phyloP scores from a whole-genome alignment of 352 stramenopile species.

The Globisporangium cystogenes region DNA sequence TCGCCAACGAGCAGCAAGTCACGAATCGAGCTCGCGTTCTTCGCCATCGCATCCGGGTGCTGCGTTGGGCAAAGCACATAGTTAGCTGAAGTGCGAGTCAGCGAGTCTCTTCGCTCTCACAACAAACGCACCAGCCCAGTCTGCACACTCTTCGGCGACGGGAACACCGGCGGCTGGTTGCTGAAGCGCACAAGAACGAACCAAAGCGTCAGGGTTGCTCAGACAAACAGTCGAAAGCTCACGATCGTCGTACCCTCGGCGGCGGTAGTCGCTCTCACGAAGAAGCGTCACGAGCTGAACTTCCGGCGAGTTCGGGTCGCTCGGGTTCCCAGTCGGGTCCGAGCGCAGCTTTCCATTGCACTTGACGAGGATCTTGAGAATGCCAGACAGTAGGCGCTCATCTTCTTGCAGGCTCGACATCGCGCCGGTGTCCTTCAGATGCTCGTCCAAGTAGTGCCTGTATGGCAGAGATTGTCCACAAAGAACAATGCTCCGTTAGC shows the following conservation, averaged over 20 bases:
- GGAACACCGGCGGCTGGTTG: constrained; percentile 36
- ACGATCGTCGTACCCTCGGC: constrained; percentile 28
- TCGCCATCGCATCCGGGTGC: constrained; percentile 43
- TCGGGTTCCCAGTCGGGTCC: constrained; percentile 35
- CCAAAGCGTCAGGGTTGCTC: neutral
- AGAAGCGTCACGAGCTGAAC: constrained; percentile 60
- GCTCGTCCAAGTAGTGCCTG: constrained; percentile 55
- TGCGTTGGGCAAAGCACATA: constrained; percentile 15
- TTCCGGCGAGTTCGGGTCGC: constrained; percentile 55
- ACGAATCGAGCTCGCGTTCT: constrained; percentile 52
- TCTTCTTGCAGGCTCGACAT: constrained; percentile 46
- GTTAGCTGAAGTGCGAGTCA: constrained; percentile 3
- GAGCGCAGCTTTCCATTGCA: constrained; percentile 75
- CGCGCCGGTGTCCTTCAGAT: constrained; percentile 27
- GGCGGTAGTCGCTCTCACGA: constrained; percentile 60
- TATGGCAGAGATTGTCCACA: neutral
- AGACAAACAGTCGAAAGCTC: neutral
- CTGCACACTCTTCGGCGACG: constrained; percentile 35
- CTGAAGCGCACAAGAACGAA: constrained; percentile 8
- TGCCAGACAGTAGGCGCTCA: constrained; percentile 56
- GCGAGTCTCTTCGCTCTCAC: neutral
- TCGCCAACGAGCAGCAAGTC: constrained; percentile 74
- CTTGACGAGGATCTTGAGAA: constrained; percentile 71
- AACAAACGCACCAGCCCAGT: constrained; percentile 22
- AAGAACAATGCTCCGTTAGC: neutral